Evolutionary conservation across 192 early-diverging fungal genomes (phyloP).

Genomic region (Helicostylum pulchrum): DNA sequence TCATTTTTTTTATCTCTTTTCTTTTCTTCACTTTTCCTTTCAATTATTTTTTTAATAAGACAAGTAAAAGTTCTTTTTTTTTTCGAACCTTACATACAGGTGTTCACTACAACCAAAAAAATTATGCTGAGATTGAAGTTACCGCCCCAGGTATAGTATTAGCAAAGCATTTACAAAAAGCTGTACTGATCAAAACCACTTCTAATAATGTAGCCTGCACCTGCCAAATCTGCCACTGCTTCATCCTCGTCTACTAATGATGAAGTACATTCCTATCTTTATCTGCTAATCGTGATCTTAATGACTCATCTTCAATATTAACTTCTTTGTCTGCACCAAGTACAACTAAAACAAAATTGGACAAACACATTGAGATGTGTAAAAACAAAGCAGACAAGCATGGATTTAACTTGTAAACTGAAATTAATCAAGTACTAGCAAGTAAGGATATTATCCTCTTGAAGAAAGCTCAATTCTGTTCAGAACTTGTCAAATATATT

Average conservation of each 20-base stretch:
- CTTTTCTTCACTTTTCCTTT: no score
- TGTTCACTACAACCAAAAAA: no score
- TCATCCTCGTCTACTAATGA: conserved; percentile 8
- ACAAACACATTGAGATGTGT: conserved; percentile 2
- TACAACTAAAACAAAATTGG: conserved; percentile 6
- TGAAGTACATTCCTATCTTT: neutral
- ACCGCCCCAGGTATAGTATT: conserved; percentile 1
- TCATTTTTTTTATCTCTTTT: no score
- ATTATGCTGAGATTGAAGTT: conserved; percentile 1
- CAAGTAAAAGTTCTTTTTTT: no score
- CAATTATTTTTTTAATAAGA: no score
- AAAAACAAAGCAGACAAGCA: conserved; percentile 12
- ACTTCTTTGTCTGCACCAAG: conserved; percentile 6
- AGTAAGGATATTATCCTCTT: conserved; percentile 13
- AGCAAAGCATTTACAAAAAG: conserved; percentile 15
- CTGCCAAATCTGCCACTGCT: neutral
- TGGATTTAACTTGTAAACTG: conserved; percentile 18
- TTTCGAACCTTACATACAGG: no score
- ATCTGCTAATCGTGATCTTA: conserved; percentile 5
- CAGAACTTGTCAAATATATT: conserved; percentile 13
- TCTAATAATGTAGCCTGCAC: conserved; percentile 6
- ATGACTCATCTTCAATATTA: neutral
- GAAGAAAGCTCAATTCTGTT: neutral
- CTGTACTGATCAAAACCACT: conserved; percentile 9
- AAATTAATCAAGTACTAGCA: conserved; percentile 18